Evolutionary conservation across 1,139 yeast species (phyloP), one percentile per base, ranked within the genome.

Genomic region (Geotrichum phurueaensis): DNA sequence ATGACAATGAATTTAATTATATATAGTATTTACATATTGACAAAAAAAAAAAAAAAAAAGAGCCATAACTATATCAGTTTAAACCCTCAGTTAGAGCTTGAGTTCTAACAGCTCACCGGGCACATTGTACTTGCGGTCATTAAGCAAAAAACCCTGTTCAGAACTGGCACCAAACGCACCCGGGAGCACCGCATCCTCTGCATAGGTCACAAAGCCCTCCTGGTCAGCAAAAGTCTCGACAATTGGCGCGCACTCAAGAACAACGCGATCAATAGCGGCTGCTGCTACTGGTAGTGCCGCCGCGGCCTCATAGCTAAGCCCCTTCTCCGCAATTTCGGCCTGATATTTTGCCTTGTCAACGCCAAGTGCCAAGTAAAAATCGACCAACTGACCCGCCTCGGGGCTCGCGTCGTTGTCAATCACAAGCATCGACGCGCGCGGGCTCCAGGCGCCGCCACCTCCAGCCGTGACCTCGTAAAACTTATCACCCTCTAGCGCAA

Each of bases 361-460:
- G 13, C 50, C 27, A 12, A 22, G 27, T 2, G 60, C 53, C 31
- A 84, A 47, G 77, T 76, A 63, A 66, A 84, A 83, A 61, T 79
- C 77, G 53, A 84, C 71, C 51, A 70, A 67, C 68, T 81, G 83
- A 15, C 86, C 86, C 22, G 69, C 70, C 2, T 64, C 60, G 3
- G 81, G 71, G 53, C 72, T 69, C 0, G 86, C 85, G 13, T 80
- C 81, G 1, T 87, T 84, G 9, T 85, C 84, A 23, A 84, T 71
- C 0, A 83, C 88, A 15, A 84, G 75, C 69, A 84, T 81, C 52
- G 80, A 79, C 0, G 87, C 82, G 61, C 84, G 80, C 45, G 84
- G 79, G 0, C 87, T 86, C 89, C 88, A 84, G 12, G 83, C 81
- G 1, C 88, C 89, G 3, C 89, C 89, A 10, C 79, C 79, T 15